Evolutionary conservation across 257 asterid species (phyloP), one percentile per base, ranked within the genome.

Genomic region (Salvia rosmarinus): DNA sequence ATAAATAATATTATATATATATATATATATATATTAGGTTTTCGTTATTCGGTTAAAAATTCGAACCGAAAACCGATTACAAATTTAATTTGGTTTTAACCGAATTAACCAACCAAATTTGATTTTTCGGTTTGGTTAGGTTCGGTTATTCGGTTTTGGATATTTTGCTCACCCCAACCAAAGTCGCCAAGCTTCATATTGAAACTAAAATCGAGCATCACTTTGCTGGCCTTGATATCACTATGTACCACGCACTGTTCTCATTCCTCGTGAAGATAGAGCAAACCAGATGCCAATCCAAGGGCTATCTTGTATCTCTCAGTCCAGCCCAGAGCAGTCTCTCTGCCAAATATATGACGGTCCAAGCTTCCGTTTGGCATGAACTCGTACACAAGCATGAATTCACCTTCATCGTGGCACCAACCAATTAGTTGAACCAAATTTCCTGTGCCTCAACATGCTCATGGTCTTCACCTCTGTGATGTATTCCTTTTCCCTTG

Each of bases 161-260:
- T 25, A 25, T 25, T 25, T 25, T 25, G 30, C 30, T 25, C 30
- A 25, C 30, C 30, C 30, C 30, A 25, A 25, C 84, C 84, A 40
- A 80, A 76, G 21, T 80, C 82, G 0, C 84, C 81, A 0, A 80
- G 81, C 72, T 77, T 77, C 6, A 34, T 81, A 35, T 80, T 80
- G 68, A 80, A 77, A 65, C 21, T 63, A 0, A 79, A 77, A 44
- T 80, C 84, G 0, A 80, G 67, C 84, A 80, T 76, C 1, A 80
- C 37, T 4, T 72, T 80, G 75, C 84, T 77, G 3, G 77, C 68
- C 25, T 79, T 79, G 28, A 79, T 75, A 9, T 80, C 84, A 20
- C 84, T 61, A 19, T 80, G 84, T 0, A 80, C 73, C 17, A 80
- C 79, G 9, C 84, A 80, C 16, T 76, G 81, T 4, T 80, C 84